These are phyloP conservation scores for Pneumocystis jirovecii DNA, from an alignment of 1,139 yeast genomes.

Conservation along the genomic window DNA sequence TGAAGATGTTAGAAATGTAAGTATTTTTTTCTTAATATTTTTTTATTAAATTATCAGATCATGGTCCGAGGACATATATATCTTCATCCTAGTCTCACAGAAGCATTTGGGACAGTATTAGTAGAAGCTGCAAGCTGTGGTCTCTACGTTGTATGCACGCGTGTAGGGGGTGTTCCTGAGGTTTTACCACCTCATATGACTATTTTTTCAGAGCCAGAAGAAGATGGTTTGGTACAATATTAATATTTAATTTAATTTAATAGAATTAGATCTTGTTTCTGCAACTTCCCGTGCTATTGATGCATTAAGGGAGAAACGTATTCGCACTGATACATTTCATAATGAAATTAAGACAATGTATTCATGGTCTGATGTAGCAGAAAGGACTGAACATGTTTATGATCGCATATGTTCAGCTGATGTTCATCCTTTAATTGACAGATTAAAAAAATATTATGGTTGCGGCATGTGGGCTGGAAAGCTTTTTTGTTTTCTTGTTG, in stretches of 20 bases:
- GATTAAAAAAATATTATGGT: constrained; percentile 48
- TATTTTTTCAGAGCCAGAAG: constrained; percentile 75
- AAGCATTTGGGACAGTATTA: constrained; percentile 93
- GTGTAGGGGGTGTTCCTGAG: constrained; percentile 96
- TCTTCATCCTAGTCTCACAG: constrained; percentile 85
- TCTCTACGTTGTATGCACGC: constrained; percentile 79
- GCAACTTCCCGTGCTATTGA: constrained; percentile 16
- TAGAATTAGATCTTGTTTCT: constrained; percentile 12
- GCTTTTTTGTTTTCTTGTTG: constrained; percentile 58
- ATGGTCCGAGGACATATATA: constrained; percentile 92
- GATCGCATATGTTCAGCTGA: constrained; percentile 35
- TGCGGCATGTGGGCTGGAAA: constrained; percentile 80
- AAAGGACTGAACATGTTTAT: constrained; percentile 72
- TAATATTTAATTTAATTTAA: constrained; percentile 13
- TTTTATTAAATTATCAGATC: constrained; percentile 25
- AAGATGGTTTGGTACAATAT: constrained; percentile 46
- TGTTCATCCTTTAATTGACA: constrained; percentile 36
- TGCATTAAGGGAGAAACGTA: constrained; percentile 26
- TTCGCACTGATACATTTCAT: constrained; percentile 68
- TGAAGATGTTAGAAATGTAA: constrained; percentile 65
- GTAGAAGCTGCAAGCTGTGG: constrained; percentile 99
- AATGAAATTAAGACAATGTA: constrained; percentile 67
- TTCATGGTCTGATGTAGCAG: constrained; percentile 84
- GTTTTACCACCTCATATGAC: constrained; percentile 91
- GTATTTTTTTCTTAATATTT: neutral